Evolutionary conservation across 306 rosid genomes (phyloP).

Genomic region (Begonia fuchsioides): DNA sequence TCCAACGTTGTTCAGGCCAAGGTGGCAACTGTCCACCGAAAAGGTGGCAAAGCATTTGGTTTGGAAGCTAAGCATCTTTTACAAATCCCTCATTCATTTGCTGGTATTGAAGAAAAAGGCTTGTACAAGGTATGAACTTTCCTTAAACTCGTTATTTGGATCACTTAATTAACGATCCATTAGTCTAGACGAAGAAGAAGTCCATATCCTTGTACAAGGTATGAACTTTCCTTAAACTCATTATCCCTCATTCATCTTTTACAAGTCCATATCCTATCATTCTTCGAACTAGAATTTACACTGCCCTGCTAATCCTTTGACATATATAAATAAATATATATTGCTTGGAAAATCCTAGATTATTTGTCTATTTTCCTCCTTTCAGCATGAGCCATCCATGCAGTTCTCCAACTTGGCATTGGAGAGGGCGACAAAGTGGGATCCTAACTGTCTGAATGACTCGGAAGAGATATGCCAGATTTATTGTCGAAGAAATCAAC

Average conservation of each 20-base stretch:
- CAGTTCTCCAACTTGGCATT: conserved; percentile 48
- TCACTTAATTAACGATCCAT: too few species aligned
- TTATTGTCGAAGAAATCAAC: conserved; percentile 46
- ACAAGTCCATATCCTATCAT: too few species aligned
- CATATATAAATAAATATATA: background rate
- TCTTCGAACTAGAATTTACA: too few species aligned
- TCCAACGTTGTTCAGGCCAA: conserved; percentile 36
- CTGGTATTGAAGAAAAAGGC: conserved; percentile 27
- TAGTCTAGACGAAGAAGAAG: too few species aligned
- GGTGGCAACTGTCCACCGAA: conserved; percentile 26
- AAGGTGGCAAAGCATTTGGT: conserved; percentile 27
- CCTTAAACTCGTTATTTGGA: background rate
- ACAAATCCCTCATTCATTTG: conserved; percentile 38
- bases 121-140: conserved; percentile 20
- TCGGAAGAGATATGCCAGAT: conserved; percentile 43
- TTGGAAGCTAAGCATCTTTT: conserved; percentile 43
- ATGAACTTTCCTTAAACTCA: conserved; percentile 11
- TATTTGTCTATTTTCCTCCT: background rate
- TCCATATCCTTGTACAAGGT: conserved; percentile 19
- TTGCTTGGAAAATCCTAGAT: background rate
- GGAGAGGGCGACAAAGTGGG: conserved; percentile 96
- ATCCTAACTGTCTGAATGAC: conserved; percentile 47
- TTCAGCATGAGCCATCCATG: conserved; percentile 41
- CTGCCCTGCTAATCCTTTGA: too few species aligned
- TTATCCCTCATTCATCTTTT: too few species aligned